Conservation (phyloP, 441 rosid genomes). For the Gossypium aridum region DNA sequence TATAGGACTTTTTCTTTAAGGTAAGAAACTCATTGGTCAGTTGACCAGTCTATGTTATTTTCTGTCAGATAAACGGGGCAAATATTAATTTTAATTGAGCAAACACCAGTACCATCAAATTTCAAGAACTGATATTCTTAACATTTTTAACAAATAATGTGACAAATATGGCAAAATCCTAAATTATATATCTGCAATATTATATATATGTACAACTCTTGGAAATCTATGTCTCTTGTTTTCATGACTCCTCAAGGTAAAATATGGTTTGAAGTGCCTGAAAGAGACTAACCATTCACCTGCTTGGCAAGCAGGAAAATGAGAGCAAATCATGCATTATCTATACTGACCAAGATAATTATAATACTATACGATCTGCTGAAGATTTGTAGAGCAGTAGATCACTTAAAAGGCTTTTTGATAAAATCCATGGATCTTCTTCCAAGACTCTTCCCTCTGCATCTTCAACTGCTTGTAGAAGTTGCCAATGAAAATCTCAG, state of each 20-base stretch:
- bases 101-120: background rate
- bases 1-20: background rate
- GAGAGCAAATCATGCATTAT: background rate
- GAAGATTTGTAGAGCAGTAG: background rate
- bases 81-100: background rate
- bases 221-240: background rate
- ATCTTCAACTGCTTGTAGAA: constrained; percentile 65
- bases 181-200: background rate
- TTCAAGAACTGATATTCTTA: background rate
- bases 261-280: constrained; percentile 14
- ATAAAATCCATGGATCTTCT: constrained; percentile 47
- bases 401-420: constrained; percentile 35
- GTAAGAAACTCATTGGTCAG: background rate
- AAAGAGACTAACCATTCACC: background rate
- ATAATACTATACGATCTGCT: background rate
- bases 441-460: constrained; percentile 70
- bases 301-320: background rate
- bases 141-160: background rate
- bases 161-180: background rate
- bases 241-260: constrained; percentile 9
- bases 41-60: background rate
- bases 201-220: background rate
- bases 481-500: constrained; percentile 60
- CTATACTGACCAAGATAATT: background rate
- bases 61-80: background rate